phyloP scores from a whole-genome alignment of 805 yeast genomes.

The Starmerella ratchasimensis region DNA sequence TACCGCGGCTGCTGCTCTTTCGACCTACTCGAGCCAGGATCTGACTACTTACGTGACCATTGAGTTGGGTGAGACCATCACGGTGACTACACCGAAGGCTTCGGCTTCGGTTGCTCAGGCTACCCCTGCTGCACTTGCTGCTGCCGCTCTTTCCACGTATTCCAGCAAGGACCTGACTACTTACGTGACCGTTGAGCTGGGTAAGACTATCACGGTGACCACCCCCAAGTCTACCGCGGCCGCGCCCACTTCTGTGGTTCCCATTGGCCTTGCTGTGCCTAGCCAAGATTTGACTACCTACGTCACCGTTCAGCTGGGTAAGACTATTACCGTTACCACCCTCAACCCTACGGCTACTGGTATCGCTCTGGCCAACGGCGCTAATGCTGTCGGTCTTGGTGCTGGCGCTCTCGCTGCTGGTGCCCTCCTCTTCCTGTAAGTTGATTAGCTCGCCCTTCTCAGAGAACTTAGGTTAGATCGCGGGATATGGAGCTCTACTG shows the following conservation, averaged over 20 bases:
- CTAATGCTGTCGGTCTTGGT: neutral
- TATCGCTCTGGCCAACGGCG: constrained; percentile 10
- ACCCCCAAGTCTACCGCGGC: constrained; percentile 6
- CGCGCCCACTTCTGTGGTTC: neutral
- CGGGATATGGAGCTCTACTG: no score
- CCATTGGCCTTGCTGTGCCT: constrained; percentile 1
- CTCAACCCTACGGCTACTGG: constrained; percentile 9
- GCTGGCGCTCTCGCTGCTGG: constrained; percentile 17
- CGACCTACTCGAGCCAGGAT: constrained; percentile 3
- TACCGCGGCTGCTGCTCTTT: constrained; percentile 1
- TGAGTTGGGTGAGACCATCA: constrained; percentile 18
- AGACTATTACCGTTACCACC: constrained; percentile 19
- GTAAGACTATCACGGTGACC: constrained; percentile 19
- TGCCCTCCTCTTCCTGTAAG: constrained; percentile 3
- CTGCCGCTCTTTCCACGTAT: constrained; percentile 1
- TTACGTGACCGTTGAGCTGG: constrained; percentile 18
- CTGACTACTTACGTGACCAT: constrained; percentile 18
- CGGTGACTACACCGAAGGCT: constrained; percentile 17
- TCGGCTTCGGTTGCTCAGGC: constrained; percentile 11
- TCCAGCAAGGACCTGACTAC: constrained; percentile 11
- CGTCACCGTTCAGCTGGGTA: constrained; percentile 18
- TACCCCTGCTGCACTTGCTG: no score
- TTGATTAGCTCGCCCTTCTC: neutral
- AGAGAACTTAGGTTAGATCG: neutral
- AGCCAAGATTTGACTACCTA: constrained; percentile 14